These are phyloP conservation scores for Carex scoparia DNA, from an alignment of 176 grass and related monocot genomes.

Conservation along the genomic window DNA sequence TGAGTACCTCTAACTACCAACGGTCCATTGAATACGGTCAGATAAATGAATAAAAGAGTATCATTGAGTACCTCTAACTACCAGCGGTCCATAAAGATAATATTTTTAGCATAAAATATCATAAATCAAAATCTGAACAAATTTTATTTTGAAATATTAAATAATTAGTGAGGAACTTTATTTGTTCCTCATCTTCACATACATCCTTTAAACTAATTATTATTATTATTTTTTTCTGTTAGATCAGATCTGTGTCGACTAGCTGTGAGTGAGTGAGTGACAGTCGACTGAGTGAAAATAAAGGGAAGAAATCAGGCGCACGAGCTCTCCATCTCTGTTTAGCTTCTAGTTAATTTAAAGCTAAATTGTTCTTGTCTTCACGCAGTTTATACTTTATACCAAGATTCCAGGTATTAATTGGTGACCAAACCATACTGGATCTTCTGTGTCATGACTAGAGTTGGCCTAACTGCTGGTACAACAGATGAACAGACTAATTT, in stretches of 20 bases:
- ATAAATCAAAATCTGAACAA: no score
- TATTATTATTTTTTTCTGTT: background rate
- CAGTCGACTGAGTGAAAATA: background rate
- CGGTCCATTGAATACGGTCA: no score
- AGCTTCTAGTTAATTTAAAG: background rate
- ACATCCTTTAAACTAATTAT: background rate
- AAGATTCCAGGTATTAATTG: background rate
- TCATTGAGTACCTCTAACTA: no score
- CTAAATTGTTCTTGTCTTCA: constrained; percentile 5
- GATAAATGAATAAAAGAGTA: no score
- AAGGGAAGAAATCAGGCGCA: background rate
- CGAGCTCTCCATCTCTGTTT: constrained; percentile 5
- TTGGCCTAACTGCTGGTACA: background rate
- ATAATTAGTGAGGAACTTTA: no score
- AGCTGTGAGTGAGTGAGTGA: background rate
- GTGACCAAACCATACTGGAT: background rate
- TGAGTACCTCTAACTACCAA: no score
- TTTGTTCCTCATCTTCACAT: background rate
- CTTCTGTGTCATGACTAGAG: background rate
- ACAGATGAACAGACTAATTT: background rate
- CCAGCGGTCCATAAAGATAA: no score
- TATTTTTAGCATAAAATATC: no score
- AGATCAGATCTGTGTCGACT: background rate
- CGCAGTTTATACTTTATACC: background rate
- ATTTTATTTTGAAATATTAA: no score